phyloP scores from a whole-genome alignment of 768 basidiomycete species.

The Kwoniella dendrophila region DNA sequence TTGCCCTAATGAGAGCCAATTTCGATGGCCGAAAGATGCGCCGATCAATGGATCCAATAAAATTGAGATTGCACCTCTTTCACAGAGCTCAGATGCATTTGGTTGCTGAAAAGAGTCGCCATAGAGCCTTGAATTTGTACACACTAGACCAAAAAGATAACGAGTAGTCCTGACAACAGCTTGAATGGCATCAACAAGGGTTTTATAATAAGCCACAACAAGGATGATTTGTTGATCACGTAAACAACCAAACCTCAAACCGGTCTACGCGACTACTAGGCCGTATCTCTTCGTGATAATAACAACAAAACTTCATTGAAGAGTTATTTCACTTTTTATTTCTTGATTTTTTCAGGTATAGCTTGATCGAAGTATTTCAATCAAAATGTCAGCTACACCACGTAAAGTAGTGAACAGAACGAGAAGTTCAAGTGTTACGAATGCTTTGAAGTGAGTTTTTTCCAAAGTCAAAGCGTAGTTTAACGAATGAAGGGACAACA shows the following conservation, averaged over 20 bases:
- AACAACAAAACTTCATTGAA: background rate
- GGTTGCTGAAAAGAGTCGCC: too few relatives aligned
- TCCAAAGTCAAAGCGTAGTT: background rate
- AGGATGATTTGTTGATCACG: constrained; percentile 9
- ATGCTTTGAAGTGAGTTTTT: constrained; percentile 35
- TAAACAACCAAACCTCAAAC: background rate
- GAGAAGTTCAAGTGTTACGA: constrained; percentile 42
- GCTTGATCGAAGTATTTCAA: constrained; percentile 6
- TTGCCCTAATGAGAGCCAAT: too few relatives aligned
- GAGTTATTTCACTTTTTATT: background rate
- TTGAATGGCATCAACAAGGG: too few relatives aligned
- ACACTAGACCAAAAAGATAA: too few relatives aligned
- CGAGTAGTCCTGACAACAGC: too few relatives aligned
- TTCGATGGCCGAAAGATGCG: too few relatives aligned
- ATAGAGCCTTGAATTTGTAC: too few relatives aligned
- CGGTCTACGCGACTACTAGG: background rate
- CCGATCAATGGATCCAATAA: too few relatives aligned
- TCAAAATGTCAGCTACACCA: background rate
- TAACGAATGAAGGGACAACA: background rate
- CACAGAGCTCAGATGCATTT: too few relatives aligned
- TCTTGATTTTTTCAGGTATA: background rate
- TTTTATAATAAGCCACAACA: too few relatives aligned
- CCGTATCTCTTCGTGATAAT: background rate
- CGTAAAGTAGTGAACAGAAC: constrained; percentile 21
- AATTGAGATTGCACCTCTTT: too few relatives aligned